Evolutionary conservation across 345 rosid species (phyloP).

Genomic region (Melastoma malabathricum): DNA sequence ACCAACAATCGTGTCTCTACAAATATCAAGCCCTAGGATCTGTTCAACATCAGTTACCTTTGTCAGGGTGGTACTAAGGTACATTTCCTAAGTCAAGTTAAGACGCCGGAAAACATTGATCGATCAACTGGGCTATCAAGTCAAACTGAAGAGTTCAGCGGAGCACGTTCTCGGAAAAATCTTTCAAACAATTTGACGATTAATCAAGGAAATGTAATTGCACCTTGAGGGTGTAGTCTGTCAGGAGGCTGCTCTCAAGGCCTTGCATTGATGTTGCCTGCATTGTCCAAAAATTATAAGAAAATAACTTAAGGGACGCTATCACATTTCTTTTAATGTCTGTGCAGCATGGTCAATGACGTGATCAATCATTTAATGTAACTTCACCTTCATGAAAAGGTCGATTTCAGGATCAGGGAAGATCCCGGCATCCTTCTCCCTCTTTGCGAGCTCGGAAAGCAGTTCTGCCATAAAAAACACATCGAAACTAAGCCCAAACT

Average conservation of each 20-base stretch:
- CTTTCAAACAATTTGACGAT: too few relatives aligned
- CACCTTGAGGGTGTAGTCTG: slow-evolving; percentile 88
- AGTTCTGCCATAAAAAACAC: slow-evolving; percentile 25
- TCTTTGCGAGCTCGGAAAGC: slow-evolving; percentile 56
- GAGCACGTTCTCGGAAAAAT: too few relatives aligned
- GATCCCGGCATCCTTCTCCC: slow-evolving; percentile 70
- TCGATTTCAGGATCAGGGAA: slow-evolving; percentile 76
- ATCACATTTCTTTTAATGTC: too few relatives aligned
- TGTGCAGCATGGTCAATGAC: too few relatives aligned
- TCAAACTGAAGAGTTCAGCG: too few relatives aligned
- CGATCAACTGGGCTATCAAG: too few relatives aligned
- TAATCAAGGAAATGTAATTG: background rate
- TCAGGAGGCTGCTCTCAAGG: slow-evolving; percentile 63
- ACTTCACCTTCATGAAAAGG: slow-evolving; percentile 77
- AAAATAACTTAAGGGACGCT: too few relatives aligned
- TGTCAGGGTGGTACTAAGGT: too few relatives aligned
- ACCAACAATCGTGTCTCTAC: slow-evolving; percentile 69
- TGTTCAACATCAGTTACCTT: slow-evolving; percentile 8
- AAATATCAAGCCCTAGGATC: slow-evolving; percentile 75
- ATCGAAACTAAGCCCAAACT: too few relatives aligned
- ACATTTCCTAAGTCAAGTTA: too few relatives aligned
- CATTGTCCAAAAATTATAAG: too few relatives aligned
- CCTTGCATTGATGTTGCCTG: slow-evolving; percentile 73
- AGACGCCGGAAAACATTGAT: too few relatives aligned
- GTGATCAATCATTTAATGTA: background rate